Conservation (phyloP, 2,329 filamentous ascomycete species). For the Cladosporium sp. region DNA sequence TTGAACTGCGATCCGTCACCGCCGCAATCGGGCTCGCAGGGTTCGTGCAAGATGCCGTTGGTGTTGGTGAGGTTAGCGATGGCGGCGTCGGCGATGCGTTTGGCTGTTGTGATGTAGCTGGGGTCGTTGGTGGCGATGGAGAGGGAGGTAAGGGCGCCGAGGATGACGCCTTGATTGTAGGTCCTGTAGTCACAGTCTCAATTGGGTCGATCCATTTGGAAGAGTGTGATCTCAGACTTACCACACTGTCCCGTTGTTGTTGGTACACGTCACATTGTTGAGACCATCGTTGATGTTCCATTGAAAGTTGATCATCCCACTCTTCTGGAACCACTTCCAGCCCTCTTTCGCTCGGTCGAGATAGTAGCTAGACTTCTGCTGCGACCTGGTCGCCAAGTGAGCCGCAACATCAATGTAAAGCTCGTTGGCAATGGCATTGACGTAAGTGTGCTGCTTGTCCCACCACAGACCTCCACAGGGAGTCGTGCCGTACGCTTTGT, state of each 20-base stretch:
- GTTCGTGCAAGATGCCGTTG: slow-evolving; percentile 39
- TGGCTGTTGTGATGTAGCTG: slow-evolving; percentile 34
- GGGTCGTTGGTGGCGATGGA: slow-evolving; percentile 33
- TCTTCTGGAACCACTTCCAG: slow-evolving; percentile 49
- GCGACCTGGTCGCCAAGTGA: slow-evolving; percentile 50
- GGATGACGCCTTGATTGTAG: slow-evolving; percentile 60
- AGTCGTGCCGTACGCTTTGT: slow-evolving; percentile 39
- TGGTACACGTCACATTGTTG: slow-evolving; percentile 44
- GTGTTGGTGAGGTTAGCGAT: slow-evolving; percentile 33
- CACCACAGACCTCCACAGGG: slow-evolving; percentile 49
- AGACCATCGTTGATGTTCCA: slow-evolving; percentile 54
- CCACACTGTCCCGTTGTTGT: slow-evolving; percentile 46
- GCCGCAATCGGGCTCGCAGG: slow-evolving; percentile 33
- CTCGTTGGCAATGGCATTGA: slow-evolving; percentile 55
- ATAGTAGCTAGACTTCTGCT: slow-evolving; percentile 32
- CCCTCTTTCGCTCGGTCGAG: slow-evolving; percentile 44
- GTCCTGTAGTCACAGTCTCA: slow-evolving; percentile 23
- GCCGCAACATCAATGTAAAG: slow-evolving; percentile 54
- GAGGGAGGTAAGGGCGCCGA: slow-evolving; percentile 55
- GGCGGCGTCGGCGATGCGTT: slow-evolving; percentile 38
- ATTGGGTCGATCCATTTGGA: neutral
- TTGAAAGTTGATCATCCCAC: slow-evolving; percentile 47
- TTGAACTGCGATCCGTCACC: slow-evolving; percentile 62
- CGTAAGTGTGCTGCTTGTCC: slow-evolving; percentile 42
- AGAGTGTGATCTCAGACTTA: slow-evolving; percentile 14